Evolutionary conservation across 108 stramenopile species (phyloP).

Genomic region (Nannochloropsis gaditana): DNA sequence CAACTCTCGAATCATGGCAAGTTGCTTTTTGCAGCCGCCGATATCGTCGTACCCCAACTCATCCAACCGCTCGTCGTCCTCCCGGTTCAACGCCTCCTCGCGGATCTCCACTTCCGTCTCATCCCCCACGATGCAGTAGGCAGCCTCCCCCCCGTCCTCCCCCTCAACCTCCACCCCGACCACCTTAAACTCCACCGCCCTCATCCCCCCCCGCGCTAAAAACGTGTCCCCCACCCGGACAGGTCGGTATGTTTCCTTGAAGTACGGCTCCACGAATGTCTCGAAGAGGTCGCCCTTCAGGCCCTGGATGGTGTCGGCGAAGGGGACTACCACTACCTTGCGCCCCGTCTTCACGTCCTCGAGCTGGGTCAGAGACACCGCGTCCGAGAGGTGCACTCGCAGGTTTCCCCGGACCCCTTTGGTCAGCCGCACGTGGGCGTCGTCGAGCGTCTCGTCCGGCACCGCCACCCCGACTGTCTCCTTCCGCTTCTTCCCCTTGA

Average conservation of each 20-base stretch:
- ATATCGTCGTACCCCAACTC: constrained; percentile 79
- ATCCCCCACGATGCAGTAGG: constrained; percentile 52
- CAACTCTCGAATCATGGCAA: constrained; percentile 80
- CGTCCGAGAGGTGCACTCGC: constrained; percentile 48
- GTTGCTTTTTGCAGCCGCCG: constrained; percentile 82
- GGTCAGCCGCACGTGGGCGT: constrained; percentile 37
- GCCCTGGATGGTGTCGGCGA: constrained; percentile 55
- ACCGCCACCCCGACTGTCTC: constrained; percentile 51
- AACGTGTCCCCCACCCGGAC: constrained; percentile 52
- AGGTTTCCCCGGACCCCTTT: constrained; percentile 46
- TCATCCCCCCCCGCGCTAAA: constrained; percentile 48
- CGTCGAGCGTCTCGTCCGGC: constrained; percentile 32
- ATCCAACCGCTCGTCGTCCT: constrained; percentile 53
- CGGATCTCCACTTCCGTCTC: constrained; percentile 50
- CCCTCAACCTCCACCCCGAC: constrained; percentile 48
- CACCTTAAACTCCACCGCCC: constrained; percentile 58
- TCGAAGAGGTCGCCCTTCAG: constrained; percentile 50
- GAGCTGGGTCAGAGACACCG: constrained; percentile 41
- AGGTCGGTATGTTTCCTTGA: constrained; percentile 50
- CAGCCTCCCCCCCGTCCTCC: constrained; percentile 46
- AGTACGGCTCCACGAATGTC: constrained; percentile 55
- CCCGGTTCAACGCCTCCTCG: constrained; percentile 46
- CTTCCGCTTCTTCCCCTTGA: constrained; percentile 57
- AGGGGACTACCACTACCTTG: constrained; percentile 47
- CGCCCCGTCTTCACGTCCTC: constrained; percentile 52